These are phyloP conservation scores for Rhododendron mucronatum DNA, from an alignment of 148 eudicot genomes.

Conservation along the genomic window DNA sequence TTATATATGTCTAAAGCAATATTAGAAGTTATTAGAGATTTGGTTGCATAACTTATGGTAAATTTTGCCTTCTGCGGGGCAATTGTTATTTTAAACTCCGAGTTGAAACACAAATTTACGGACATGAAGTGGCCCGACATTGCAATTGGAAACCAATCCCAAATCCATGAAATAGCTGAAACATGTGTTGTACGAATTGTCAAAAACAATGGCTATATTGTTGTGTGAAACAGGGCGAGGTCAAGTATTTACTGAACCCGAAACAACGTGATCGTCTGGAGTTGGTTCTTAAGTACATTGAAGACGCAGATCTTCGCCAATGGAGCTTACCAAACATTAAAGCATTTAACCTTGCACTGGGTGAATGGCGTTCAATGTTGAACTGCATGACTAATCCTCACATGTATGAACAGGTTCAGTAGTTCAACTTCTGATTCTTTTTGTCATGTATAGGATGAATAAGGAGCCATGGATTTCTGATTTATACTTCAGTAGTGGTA, in stretches of 20 bases:
- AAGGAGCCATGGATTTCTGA: background rate
- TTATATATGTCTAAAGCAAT: background rate
- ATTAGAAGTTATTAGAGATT: background rate
- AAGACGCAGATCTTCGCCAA: slow-evolving; percentile 68
- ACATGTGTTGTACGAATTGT: background rate
- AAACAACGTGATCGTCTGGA: slow-evolving; percentile 52
- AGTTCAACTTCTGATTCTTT: background rate
- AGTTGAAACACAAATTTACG: background rate
- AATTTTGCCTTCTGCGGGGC: background rate
- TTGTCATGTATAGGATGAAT: background rate
- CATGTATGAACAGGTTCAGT: slow-evolving; percentile 69
- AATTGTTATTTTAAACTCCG: background rate
- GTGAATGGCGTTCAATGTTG: slow-evolving; percentile 60
- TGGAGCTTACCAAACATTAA: slow-evolving; percentile 61
- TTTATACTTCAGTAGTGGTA: background rate
- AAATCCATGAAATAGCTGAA: background rate
- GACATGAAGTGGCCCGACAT: background rate
- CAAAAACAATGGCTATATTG: background rate
- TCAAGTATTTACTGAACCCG: slow-evolving; percentile 32
- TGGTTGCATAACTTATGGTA: background rate
- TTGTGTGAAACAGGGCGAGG: slow-evolving; percentile 31
- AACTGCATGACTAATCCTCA: slow-evolving; percentile 66
- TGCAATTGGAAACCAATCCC: background rate
- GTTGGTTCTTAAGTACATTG: slow-evolving; percentile 54
- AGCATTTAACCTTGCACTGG: slow-evolving; percentile 59